Evolutionary conservation across 2,329 filamentous ascomycete genomes (phyloP), one percentile per base, ranked within the genome.

Genomic region (Neonectria sp.): DNA sequence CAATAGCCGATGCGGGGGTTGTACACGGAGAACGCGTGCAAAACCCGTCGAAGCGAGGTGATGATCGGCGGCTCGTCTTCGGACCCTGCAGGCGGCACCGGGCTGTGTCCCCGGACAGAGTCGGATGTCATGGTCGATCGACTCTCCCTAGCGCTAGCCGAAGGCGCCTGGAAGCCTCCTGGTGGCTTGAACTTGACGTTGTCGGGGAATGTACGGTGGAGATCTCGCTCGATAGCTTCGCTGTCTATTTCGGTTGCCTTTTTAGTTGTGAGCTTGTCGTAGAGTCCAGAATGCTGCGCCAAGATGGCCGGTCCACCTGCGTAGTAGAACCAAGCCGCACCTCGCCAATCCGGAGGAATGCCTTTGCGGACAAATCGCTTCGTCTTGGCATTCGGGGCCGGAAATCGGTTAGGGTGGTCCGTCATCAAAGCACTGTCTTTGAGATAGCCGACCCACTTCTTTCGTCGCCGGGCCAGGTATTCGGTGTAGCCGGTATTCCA

Each of bases 261-360:
- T 67, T 89, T 86, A 62, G 87, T 84, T 35, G 96, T 84, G 45
- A 97, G 83, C 59, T 90, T 86, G 59, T 90, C 88, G 78, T 98
- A 98, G 17, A 95, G 83, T 1, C 93, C 93, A 6, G 90, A 88
- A 73, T 97, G 89, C 76, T 93, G 92, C 58, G 90, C 88, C 67
- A 97, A 80, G 71, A 94, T 92, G 52, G 91, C 90, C 27, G 94
- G 94, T 1, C 95, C 95, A 24, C 94, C 94, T 12, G 95, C 94
- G 78, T 98, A 98, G 83, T 93, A 98, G 80, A 97, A 98, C 95
- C 95, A 98, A 52, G 95, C 95, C 6, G 93, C 92, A n/a, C 95
- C 95, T 76, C 95, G 90, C 90, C 95, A 97, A 71, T 97, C 94
- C 0, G 95, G 94, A 3, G 95, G 95, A 56, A 98, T 95, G 17